Conservation (phyloP, 2,329 filamentous ascomycete species). For the Fusarium sp. region DNA sequence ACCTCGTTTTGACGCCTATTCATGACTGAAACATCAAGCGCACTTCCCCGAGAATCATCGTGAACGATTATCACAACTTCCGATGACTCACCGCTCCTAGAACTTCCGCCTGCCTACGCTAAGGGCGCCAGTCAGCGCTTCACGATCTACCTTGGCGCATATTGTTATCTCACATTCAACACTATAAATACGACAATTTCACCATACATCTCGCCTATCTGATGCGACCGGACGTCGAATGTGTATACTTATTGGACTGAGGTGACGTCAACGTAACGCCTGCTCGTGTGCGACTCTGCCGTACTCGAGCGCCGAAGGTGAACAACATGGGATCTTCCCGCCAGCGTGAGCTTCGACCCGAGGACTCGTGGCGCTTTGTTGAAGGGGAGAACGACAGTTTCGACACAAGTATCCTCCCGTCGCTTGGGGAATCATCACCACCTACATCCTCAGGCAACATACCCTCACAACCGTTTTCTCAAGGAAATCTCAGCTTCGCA, state of each 20-base stretch:
- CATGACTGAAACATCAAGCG: constrained; percentile 3
- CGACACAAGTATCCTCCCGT: constrained; percentile 62
- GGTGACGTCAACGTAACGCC: constrained; percentile 1
- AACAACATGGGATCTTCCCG: constrained; percentile 36
- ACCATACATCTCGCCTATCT: not conserved
- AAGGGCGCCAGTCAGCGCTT: constrained; percentile 2
- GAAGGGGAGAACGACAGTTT: constrained; percentile 70
- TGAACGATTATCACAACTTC: not conserved
- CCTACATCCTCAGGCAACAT: constrained; percentile 46
- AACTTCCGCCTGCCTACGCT: not conserved
- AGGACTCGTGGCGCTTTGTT: constrained; percentile 69
- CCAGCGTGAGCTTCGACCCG: constrained; percentile 48
- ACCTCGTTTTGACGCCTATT: constrained; percentile 8
- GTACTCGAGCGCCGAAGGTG: constrained; percentile 2
- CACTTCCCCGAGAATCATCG: not conserved
- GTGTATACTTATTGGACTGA: not conserved
- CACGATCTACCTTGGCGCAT: constrained; percentile 5
- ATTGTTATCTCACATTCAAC: constrained; percentile 4
- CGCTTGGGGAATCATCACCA: constrained; percentile 53
- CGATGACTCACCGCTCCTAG: constrained; percentile 25
- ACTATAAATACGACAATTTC: constrained; percentile 10
- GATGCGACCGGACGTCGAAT: constrained; percentile 5
- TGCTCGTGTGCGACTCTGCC: constrained; percentile 11
- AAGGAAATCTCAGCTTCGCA: constrained; percentile 52
- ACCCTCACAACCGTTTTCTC: constrained; percentile 60